Evolutionary conservation across 1,139 yeast genomes (phyloP), one percentile per base, ranked within the genome.

Genomic region (Scheffersomyces parashehatae): DNA sequence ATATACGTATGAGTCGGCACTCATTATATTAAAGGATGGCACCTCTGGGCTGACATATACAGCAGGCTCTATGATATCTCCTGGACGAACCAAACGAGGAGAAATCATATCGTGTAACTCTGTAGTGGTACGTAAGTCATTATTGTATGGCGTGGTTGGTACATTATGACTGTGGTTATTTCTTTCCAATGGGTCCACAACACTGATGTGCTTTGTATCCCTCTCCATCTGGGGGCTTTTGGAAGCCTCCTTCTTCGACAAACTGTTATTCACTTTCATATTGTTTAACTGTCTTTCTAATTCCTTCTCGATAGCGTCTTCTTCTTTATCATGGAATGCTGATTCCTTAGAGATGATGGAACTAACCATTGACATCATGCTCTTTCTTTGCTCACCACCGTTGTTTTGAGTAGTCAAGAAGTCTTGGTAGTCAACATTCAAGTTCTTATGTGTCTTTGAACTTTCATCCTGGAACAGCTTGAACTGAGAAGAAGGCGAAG

Each of bases 291-390:
- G 78, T 41, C 73, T 62, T 49, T 72, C 68, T 43, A 74, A 60
- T 46, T 72, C 77, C 44, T 55, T 54, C 41, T 72, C 75, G 3
- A 68, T 67, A 39, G 65, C 74, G 24, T 60, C 66, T 28, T 70
- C 77, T 14, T 68, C 69, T n/a, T 65, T 62, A 11, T 49, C 48
- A 3, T 48, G 47, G 45, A 60, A 56, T 29, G 53, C 47, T 2
- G 67, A 58, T 29, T 62, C 72, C 48, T 70, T 73, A 11, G 77
- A 70, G 13, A 73, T 59, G 40, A 73, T 69, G 0, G 78, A 73
- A 48, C 77, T 71, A 5, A 73, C 74, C 65, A 70, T 73, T 9
- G 78, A 73, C 24, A 69, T 48, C 41, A 68, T 75, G 47, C 74
- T 68, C 35, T 60, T 55, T 49, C 73, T 49, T n/a, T 16, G 13